Evolutionary conservation across 2,329 filamentous ascomycete genomes (phyloP).

Genomic region (Claviceps sorghi): DNA sequence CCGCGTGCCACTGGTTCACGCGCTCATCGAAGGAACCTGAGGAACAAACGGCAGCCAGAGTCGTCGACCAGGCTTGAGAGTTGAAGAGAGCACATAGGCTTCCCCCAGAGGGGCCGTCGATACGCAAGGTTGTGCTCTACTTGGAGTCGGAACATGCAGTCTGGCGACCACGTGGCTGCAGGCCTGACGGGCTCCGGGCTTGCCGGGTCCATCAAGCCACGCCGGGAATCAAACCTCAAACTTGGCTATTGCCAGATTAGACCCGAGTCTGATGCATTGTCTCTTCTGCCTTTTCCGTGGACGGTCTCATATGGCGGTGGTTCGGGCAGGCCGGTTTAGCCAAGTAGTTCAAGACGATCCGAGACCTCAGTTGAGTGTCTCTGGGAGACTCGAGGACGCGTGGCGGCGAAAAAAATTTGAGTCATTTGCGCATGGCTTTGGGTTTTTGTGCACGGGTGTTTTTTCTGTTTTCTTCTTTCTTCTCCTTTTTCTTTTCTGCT

Average conservation of each 20-base stretch:
- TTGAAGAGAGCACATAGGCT: neutral
- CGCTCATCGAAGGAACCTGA: neutral
- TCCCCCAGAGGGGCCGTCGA: neutral
- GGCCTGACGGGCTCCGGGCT: too few species aligned
- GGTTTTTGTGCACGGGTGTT: neutral
- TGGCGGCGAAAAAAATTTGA: slow-evolving; percentile 1
- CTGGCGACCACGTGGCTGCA: too few species aligned
- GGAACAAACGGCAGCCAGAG: neutral
- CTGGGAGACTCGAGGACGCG: too few species aligned
- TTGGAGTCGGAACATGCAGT: neutral
- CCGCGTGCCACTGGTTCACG: neutral
- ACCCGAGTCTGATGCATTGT: too few species aligned
- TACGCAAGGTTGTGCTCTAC: neutral
- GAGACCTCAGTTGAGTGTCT: too few species aligned
- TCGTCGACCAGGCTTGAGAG: neutral
- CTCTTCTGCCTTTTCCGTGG: too few species aligned
- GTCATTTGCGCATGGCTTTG: neutral
- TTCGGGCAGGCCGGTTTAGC: too few species aligned
- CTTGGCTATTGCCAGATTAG: too few species aligned
- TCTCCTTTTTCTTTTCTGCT: neutral
- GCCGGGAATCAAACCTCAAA: neutral
- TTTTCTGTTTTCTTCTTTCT: neutral
- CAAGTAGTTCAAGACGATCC: too few species aligned
- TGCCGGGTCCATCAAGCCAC: neutral
- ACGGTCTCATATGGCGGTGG: too few species aligned